Evolutionary conservation across 345 rosid genomes (phyloP), one percentile per base, ranked within the genome.

Genomic region (Hibiscus trionum): DNA sequence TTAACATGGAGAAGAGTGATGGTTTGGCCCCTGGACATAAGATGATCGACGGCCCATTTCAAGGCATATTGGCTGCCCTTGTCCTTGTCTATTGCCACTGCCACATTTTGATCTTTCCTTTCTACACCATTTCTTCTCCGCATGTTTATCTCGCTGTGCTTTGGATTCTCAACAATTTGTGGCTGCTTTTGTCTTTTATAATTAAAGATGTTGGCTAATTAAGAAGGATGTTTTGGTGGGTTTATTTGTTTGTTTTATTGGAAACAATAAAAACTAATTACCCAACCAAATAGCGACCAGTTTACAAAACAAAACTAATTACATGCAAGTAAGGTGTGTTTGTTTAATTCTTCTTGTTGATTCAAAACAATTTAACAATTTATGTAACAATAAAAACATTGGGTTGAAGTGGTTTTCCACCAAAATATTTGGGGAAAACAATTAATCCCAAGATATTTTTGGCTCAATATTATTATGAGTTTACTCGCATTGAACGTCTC

Each of bases 11-110:
- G 79, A 76, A 94, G 93, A 42, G 86, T 88, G 44, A 90, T 59
- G 52, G 73, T 16, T 11, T 93, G 96, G 69, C 91, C 93, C 63
- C 68, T 72, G 61, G 73, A 66, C 49, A 93, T 83, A 71, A 87
- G 82, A 77, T 87, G 84, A 62, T 86, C 93, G 7, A 87, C 79
- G 0, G 88, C 73, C 98, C 98, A 93, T 82, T 79, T 91, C 64
- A 93, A 76, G 7, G 96, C 96, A 47, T 84, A 76, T 24, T 90
- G 94, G 82, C 98, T 88, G 14, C 84, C 87, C 76, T 87, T 93
- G 75, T 93, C 96, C 75, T 72, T 88, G 77, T 91, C 93, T 2
- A 91, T 77, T 14, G 96, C 98, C 66, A 91, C 89, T 0, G 84
- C 88, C 16, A 88, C 70, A 19, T 2, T 73, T 11, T 60, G 82